Percentiles rank a stretch among this genome's conserved stretches.
Conservation (phyloP, 805 yeast species). For the Candida caryicola region DNA sequence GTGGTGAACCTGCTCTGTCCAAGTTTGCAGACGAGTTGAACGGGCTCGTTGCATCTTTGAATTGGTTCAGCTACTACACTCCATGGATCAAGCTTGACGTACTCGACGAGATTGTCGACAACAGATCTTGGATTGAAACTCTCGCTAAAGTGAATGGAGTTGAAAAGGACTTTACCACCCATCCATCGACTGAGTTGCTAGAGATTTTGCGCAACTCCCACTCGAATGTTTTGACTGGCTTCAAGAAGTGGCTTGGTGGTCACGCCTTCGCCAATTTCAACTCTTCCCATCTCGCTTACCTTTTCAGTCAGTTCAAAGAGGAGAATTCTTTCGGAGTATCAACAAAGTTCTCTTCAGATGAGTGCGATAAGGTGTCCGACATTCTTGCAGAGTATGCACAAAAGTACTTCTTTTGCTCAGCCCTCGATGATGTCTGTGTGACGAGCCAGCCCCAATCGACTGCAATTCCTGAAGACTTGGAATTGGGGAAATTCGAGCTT, state of each 20-base stretch:
- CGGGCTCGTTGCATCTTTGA: not conserved
- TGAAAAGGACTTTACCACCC: not conserved
- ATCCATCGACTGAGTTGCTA: not conserved
- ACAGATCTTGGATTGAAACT: conserved; percentile 4
- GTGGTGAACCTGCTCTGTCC: not conserved
- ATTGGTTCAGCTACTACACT: conserved; percentile 4
- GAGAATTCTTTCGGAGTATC: not conserved
- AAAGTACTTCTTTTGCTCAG: not conserved
- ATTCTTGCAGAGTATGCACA: not conserved
- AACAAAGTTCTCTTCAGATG: not conserved
- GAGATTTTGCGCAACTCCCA: not conserved
- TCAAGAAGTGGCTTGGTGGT: conserved; percentile 5
- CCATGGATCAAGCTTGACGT: conserved; percentile 7
- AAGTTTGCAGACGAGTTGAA: conserved; percentile 1
- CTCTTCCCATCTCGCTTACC: not conserved
- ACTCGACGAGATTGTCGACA: conserved; percentile 9
- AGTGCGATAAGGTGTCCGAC: not conserved
- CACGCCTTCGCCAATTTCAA: conserved; percentile 2
- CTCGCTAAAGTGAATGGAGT: not conserved
- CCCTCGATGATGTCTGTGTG: not conserved
- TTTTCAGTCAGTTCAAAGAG: conserved; percentile 2
- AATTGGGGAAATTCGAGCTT: conserved; percentile 12
- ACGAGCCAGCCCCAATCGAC: conserved; percentile 1
- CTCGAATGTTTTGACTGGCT: not conserved
- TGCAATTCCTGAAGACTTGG: conserved; percentile 19